Percentiles rank a stretch among this genome's conserved stretches.
Conservation (phyloP, 2,329 filamentous ascomycete genomes). For the Aspergillus ochraceus region DNA sequence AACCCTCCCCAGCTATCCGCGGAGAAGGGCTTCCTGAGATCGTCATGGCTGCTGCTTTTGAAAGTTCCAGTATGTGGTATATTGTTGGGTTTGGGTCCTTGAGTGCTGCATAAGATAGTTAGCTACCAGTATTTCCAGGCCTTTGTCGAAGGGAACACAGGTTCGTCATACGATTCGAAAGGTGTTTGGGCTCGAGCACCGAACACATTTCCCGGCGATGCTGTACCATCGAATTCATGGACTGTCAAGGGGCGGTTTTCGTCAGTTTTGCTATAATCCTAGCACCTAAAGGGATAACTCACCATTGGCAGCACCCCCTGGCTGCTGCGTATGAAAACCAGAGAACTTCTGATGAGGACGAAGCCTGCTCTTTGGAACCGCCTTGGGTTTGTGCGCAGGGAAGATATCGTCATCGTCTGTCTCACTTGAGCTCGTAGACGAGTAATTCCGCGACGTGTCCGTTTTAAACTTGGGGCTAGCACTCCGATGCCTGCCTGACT, state of each 20-base stretch:
- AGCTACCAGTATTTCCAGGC: slow-evolving; percentile 9
- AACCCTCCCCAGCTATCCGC: slow-evolving; percentile 42
- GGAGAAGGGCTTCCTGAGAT: slow-evolving; percentile 42
- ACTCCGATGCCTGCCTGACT: slow-evolving; percentile 41
- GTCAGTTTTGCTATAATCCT: neutral
- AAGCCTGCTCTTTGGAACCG: slow-evolving; percentile 41
- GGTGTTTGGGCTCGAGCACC: slow-evolving; percentile 4
- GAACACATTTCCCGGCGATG: slow-evolving; percentile 23
- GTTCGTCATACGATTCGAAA: slow-evolving; percentile 11
- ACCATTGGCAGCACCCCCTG: slow-evolving; percentile 31
- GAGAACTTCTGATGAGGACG: slow-evolving; percentile 30
- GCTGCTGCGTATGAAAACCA: slow-evolving; percentile 25
- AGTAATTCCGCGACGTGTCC: slow-evolving; percentile 32
- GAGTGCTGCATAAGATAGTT: slow-evolving; percentile 8
- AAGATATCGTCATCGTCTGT: slow-evolving; percentile 30
- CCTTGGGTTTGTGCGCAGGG: slow-evolving; percentile 38
- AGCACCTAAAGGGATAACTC: slow-evolving; percentile 19
- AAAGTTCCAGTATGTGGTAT: slow-evolving; percentile 18
- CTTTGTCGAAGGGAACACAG: neutral
- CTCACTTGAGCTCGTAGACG: slow-evolving; percentile 43
- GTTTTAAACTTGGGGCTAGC: slow-evolving; percentile 43
- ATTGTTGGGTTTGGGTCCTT: slow-evolving; percentile 1
- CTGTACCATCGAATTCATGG: slow-evolving; percentile 31
- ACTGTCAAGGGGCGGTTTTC: slow-evolving; percentile 29
- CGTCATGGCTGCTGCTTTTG: slow-evolving; percentile 36